Conservation (phyloP, 192 early-diverging fungal species). For the Coemansia sp. region DNA sequence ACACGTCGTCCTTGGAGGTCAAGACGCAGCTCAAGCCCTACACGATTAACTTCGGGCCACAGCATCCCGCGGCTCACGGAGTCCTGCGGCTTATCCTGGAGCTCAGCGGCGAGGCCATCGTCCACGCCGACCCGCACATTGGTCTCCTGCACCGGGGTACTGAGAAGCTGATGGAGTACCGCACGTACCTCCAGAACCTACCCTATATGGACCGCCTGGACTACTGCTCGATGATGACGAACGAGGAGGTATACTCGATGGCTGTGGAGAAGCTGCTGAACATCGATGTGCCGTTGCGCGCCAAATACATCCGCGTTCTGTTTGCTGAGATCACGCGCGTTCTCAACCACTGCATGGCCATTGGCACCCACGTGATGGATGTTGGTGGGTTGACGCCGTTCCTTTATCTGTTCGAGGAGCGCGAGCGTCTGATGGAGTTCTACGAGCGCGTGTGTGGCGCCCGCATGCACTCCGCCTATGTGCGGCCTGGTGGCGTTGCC, state of each 20-base stretch:
- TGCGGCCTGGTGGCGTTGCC: conserved; percentile 94
- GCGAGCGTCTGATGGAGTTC: conserved; percentile 99
- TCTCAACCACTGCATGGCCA: conserved; percentile 98
- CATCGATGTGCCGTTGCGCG: conserved; percentile 91
- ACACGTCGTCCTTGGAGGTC: conserved; percentile 23
- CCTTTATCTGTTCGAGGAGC: conserved; percentile 99
- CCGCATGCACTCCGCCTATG: conserved; percentile 96
- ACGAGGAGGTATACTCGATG: conserved; percentile 97
- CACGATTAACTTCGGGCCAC: conserved; percentile 99
- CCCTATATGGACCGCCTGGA: conserved; percentile 99
- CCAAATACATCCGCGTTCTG: conserved; percentile 95
- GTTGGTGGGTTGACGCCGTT: conserved; percentile 98
- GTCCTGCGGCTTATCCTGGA: conserved; percentile 93
- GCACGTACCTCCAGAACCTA: conserved; percentile 95
- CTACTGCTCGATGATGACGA: conserved; percentile 99
- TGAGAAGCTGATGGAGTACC: conserved; percentile 99
- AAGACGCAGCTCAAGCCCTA: conserved; percentile 66
- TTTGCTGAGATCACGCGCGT: conserved; percentile 98
- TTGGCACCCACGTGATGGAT: conserved; percentile 96
- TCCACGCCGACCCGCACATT: conserved; percentile 95
- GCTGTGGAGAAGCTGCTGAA: conserved; percentile 98
- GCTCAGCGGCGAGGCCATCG: conserved; percentile 87
- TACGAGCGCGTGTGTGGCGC: conserved; percentile 99
- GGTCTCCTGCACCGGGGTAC: conserved; percentile 97
- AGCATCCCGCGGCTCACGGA: conserved; percentile 99